Conservation (phyloP, 2,329 filamentous ascomycete species). For the Apiospora pterosperma region DNA sequence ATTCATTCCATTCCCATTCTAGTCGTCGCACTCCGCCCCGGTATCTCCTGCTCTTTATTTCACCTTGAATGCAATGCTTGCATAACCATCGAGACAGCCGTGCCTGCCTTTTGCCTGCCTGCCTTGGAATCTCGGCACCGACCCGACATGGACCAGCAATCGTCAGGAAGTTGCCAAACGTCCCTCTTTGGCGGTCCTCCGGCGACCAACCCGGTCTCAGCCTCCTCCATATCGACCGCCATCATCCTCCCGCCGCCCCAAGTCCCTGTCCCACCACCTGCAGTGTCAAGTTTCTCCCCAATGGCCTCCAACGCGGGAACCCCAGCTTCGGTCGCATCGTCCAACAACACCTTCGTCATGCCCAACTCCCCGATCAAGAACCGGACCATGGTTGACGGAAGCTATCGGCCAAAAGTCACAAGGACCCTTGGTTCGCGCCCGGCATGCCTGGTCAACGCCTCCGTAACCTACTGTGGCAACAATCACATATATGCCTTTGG, state of each 20-base stretch:
- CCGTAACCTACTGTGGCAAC: slow-evolving; percentile 97
- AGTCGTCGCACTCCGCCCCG: not conserved
- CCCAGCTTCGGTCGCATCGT: slow-evolving; percentile 50
- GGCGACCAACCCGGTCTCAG: not conserved
- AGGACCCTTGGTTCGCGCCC: slow-evolving; percentile 77
- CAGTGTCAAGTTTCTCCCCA: slow-evolving; percentile 27
- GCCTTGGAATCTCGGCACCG: not conserved
- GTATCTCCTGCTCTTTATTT: not conserved
- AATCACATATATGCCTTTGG: slow-evolving; percentile 98
- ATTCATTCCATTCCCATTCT: not conserved
- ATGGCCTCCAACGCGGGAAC: slow-evolving; percentile 35
- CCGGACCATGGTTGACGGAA: slow-evolving; percentile 60
- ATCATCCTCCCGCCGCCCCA: not conserved
- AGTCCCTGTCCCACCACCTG: slow-evolving; percentile 19
- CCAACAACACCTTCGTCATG: slow-evolving; percentile 85
- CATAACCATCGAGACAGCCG: not conserved
- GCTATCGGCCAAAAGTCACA: slow-evolving; percentile 78
- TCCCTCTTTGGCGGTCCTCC: slow-evolving; percentile 30
- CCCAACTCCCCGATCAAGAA: slow-evolving; percentile 75
- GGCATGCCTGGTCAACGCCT: slow-evolving; percentile 94
- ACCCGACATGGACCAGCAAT: slow-evolving; percentile 16
- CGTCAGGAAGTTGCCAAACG: slow-evolving; percentile 14
- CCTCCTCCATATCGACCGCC: slow-evolving; percentile 13
- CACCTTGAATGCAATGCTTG: not conserved
- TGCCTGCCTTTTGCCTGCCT: not conserved